Conservation (phyloP, 768 basidiomycete species). For the Boletales sp. region DNA sequence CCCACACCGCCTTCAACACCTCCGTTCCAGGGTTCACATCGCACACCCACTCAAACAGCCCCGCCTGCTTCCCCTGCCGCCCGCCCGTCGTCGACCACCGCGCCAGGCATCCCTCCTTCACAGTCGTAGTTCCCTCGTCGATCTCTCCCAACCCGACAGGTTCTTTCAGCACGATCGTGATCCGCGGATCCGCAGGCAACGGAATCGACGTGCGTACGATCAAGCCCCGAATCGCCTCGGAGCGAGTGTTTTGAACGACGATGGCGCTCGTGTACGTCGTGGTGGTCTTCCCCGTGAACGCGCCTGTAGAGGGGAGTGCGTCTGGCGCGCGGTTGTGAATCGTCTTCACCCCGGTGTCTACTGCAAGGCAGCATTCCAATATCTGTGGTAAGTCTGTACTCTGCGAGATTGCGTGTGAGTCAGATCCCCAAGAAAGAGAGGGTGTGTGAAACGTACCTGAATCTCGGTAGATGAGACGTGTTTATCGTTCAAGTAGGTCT, state of each 20-base stretch:
- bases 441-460: slow-evolving; percentile 7
- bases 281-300: slow-evolving; percentile 1
- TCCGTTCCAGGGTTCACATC: slow-evolving; percentile 20
- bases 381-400: slow-evolving; percentile 12
- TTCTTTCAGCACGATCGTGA: slow-evolving; percentile 27
- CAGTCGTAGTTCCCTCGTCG: slow-evolving; percentile 7
- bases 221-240: too few species aligned
- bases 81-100: slow-evolving; percentile 20
- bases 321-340: slow-evolving; percentile 11
- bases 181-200: slow-evolving; percentile 22
- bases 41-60: slow-evolving; percentile 30
- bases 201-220: slow-evolving; percentile 11
- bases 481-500: slow-evolving; percentile 26
- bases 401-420: neutral
- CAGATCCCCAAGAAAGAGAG: too few species aligned
- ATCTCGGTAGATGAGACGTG: slow-evolving; percentile 26
- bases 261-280: too few species aligned
- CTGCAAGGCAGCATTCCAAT: slow-evolving; percentile 18
- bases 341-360: slow-evolving; percentile 14
- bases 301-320: slow-evolving; percentile 4
- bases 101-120: slow-evolving; percentile 12
- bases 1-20: slow-evolving; percentile 27
- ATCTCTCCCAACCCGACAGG: slow-evolving; percentile 23
- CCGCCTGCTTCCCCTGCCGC: slow-evolving; percentile 17
- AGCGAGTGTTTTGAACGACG: too few species aligned